Conservation (phyloP, 2,329 filamentous ascomycete genomes). For the Fusarium albosuccineum region DNA sequence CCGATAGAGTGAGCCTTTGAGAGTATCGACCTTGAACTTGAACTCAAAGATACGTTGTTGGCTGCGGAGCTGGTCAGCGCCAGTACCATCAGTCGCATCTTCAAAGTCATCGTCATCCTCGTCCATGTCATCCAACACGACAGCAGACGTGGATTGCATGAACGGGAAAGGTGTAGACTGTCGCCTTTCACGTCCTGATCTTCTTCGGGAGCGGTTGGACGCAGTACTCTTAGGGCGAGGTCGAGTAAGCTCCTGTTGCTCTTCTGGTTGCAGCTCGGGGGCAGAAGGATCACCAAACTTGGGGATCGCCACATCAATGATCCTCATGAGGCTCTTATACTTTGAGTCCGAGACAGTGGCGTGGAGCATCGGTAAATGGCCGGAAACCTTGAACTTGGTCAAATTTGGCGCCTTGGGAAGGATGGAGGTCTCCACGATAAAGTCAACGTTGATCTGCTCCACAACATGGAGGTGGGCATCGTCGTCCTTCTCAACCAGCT, state of each 20-base stretch:
- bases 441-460: slow-evolving; percentile 97
- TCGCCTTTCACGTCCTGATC: slow-evolving; percentile 62
- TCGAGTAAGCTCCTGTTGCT: slow-evolving; percentile 48
- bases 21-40: slow-evolving; percentile 93
- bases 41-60: slow-evolving; percentile 96
- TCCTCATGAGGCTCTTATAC: slow-evolving; percentile 96
- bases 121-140: slow-evolving; percentile 83
- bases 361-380: slow-evolving; percentile 91
- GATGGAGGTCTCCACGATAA: slow-evolving; percentile 95
- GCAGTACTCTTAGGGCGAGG: slow-evolving; percentile 61
- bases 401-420: slow-evolving; percentile 95
- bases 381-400: slow-evolving; percentile 91
- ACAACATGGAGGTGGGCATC: slow-evolving; percentile 87
- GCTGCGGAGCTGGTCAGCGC: slow-evolving; percentile 73
- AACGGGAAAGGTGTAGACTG: slow-evolving; percentile 82
- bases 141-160: slow-evolving; percentile 76
- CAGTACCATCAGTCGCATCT: slow-evolving; percentile 71
- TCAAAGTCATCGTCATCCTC: slow-evolving; percentile 76
- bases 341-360: slow-evolving; percentile 93
- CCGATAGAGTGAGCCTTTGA: slow-evolving; percentile 92
- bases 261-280: slow-evolving; percentile 45
- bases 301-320: slow-evolving; percentile 95
- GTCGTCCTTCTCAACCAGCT: slow-evolving; percentile 77
- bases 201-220: slow-evolving; percentile 61
- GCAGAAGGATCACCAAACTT: slow-evolving; percentile 70